phyloP scores from a whole-genome alignment of 352 stramenopile genomes.

The Globisporangium barbulae region DNA sequence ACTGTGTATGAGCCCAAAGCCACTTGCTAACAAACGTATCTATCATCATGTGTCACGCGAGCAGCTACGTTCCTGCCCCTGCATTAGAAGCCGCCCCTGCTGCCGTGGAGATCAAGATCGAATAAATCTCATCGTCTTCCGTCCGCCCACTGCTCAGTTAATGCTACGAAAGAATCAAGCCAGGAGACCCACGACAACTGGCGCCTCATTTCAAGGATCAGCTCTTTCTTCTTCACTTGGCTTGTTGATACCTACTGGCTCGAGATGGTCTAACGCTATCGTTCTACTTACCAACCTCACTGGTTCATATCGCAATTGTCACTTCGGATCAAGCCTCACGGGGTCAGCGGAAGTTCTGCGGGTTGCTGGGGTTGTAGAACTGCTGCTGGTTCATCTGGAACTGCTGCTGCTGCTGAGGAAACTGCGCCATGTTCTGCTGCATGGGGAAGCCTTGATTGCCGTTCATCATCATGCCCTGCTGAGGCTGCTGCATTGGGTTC shows the following conservation, averaged over 20 bases:
- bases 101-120: conserved; percentile 15
- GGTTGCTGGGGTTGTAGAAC: conserved; percentile 10
- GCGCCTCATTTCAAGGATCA: too few species aligned
- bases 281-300: neutral
- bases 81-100: conserved; percentile 6
- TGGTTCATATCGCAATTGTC: neutral
- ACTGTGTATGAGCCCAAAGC: neutral
- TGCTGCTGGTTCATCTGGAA: conserved; percentile 16
- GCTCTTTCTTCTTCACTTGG: too few species aligned
- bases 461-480: conserved; percentile 19
- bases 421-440: conserved; percentile 11
- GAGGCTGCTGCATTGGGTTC: conserved; percentile 10
- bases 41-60: neutral
- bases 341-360: conserved; percentile 15
- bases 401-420: conserved; percentile 12
- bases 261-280: neutral
- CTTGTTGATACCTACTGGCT: too few species aligned
- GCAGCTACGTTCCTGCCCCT: conserved; percentile 19
- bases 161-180: conserved; percentile 1
- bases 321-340: too few species aligned
- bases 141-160: too few species aligned
- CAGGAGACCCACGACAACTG: too few species aligned
- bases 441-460: neutral
- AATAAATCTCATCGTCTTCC: conserved; percentile 5
- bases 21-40: neutral